phyloP scores from a whole-genome alignment of 2,329 filamentous ascomycete species.

The Aureobasidium sp. region DNA sequence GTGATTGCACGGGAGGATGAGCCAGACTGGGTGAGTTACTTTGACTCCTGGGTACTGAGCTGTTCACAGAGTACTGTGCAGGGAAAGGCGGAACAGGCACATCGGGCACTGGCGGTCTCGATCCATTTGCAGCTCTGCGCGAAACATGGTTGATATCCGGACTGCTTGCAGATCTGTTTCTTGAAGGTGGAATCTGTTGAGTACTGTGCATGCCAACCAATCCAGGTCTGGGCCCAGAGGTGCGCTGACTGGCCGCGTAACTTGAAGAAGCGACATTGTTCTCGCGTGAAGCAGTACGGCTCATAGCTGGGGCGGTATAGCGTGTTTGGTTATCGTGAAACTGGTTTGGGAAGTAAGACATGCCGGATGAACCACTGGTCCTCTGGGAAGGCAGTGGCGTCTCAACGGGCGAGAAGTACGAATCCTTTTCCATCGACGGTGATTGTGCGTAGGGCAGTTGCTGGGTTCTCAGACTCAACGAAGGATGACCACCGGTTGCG shows the following conservation, averaged over 20 bases:
- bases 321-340: conserved; percentile 68
- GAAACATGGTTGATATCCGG: conserved; percentile 72
- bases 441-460: conserved; percentile 37
- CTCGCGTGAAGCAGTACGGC: conserved; percentile 44
- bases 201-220: conserved; percentile 43
- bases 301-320: conserved; percentile 82
- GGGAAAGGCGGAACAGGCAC: conserved; percentile 42
- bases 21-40: conserved; percentile 63
- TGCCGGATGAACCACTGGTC: conserved; percentile 59
- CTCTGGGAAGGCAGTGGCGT: conserved; percentile 68
- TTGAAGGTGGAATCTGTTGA: conserved; percentile 43
- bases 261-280: conserved; percentile 1
- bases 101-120: conserved; percentile 33
- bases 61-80: conserved; percentile 24
- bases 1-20: conserved; percentile 52
- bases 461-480: conserved; percentile 60
- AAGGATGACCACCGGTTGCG: conserved; percentile 34
- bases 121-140: conserved; percentile 47
- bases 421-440: conserved; percentile 62
- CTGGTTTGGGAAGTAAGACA: conserved; percentile 74
- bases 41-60: conserved; percentile 59
- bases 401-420: conserved; percentile 88
- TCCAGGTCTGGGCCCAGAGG: conserved; percentile 31
- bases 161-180: conserved; percentile 84
- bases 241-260: conserved; percentile 14